Conservation (phyloP, 108 stramenopile species). For the Bacterosira constricta region DNA sequence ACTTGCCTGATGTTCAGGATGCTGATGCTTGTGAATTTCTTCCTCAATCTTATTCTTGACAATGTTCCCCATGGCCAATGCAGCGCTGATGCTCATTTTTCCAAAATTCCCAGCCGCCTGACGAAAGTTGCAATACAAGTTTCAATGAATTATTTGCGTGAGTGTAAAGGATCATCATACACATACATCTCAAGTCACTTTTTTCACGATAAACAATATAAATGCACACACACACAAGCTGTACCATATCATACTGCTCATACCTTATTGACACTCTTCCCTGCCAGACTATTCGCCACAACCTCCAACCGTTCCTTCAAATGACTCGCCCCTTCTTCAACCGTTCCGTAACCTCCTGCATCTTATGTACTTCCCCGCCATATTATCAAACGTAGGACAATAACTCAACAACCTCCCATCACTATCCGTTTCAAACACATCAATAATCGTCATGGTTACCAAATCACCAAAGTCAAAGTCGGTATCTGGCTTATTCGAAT, state of each 20-base stretch:
- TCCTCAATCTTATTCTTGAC: conserved; percentile 45
- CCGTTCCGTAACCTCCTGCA: conserved; percentile 65
- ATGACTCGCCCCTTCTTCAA: conserved; percentile 64
- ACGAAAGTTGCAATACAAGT: too few relatives aligned
- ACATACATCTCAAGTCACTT: too few relatives aligned
- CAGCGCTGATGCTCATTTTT: conserved; percentile 32
- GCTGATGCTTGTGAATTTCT: conserved; percentile 37
- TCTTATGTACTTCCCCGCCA: conserved; percentile 70
- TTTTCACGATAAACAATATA: too few relatives aligned
- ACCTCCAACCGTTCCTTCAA: conserved; percentile 51
- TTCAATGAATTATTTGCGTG: too few relatives aligned
- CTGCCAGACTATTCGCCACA: conserved; percentile 61
- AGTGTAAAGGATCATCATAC: too few relatives aligned
- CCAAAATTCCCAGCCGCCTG: conserved; percentile 39
- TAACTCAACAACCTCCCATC: conserved; percentile 81
- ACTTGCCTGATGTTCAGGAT: too few relatives aligned
- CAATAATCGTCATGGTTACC: conserved; percentile 86
- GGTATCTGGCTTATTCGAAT: too few relatives aligned
- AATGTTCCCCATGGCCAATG: conserved; percentile 32
- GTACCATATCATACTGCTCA: too few relatives aligned
- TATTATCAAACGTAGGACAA: conserved; percentile 89
- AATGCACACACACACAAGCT: too few relatives aligned
- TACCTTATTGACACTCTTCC: conserved; percentile 60
- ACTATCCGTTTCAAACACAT: conserved; percentile 88
- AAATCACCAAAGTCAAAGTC: conserved; percentile 77